phyloP scores from a whole-genome alignment of 371 early-diverging fungal species.

The Circinella minor region DNA sequence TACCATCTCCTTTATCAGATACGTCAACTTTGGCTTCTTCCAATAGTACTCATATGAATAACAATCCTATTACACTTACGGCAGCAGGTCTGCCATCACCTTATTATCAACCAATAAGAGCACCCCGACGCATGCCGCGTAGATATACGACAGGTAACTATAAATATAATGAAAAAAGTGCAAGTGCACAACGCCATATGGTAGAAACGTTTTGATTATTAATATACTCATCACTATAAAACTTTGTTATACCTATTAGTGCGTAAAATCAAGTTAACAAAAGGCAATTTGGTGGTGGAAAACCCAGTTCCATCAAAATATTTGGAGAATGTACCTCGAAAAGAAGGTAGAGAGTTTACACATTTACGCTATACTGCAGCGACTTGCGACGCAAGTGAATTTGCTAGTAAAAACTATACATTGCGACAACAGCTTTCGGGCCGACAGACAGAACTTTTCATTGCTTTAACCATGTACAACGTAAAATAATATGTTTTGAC shows the following conservation, averaged over 20 bases:
- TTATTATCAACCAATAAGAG: conserved; percentile 34
- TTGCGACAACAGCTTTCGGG: conserved; percentile 79
- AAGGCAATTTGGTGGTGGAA: conserved; percentile 80
- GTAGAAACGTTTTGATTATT: too few species aligned
- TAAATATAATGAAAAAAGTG: too few species aligned
- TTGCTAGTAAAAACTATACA: conserved; percentile 71
- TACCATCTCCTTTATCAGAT: neutral
- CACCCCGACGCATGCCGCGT: conserved; percentile 58
- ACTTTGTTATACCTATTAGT: conserved; percentile 24
- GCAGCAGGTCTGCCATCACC: too few species aligned
- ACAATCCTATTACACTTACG: too few species aligned
- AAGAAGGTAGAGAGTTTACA: conserved; percentile 72
- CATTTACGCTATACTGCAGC: conserved; percentile 87
- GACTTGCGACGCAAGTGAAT: conserved; percentile 85
- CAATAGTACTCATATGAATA: neutral
- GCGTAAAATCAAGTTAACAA: conserved; percentile 65
- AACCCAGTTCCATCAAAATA: conserved; percentile 76
- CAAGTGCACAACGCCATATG: too few species aligned
- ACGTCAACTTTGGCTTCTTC: neutral
- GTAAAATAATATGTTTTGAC: conserved; percentile 30
- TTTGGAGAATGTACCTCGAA: conserved; percentile 58
- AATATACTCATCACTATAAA: too few species aligned
- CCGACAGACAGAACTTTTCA: conserved; percentile 84
- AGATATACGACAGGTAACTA: conserved; percentile 62
- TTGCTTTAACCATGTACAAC: conserved; percentile 89